Evolutionary conservation across 2,329 filamentous ascomycete genomes (phyloP).

Genomic region (Xylariaceae sp.): DNA sequence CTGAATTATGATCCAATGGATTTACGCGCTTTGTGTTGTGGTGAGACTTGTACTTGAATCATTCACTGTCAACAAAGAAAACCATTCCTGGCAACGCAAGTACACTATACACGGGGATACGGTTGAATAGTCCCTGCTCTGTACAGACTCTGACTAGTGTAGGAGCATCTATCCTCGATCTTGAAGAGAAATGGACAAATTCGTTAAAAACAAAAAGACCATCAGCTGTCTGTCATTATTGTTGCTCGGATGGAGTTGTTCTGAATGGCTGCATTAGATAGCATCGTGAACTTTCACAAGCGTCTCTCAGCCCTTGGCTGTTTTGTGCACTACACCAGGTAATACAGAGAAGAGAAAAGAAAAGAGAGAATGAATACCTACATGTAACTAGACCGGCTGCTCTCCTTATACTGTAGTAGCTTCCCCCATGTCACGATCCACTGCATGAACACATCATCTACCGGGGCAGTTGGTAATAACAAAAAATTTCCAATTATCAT

Average conservation of each 20-base stretch:
- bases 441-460: conserved; percentile 12
- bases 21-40: conserved; percentile 17
- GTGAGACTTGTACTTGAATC: conserved; percentile 15
- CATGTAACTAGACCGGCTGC: not conserved
- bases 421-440: conserved; percentile 23
- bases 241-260: not conserved
- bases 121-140: no score
- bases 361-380: not conserved
- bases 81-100: no score
- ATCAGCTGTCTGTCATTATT: no score
- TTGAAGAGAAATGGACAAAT: no score
- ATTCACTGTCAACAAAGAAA: conserved; percentile 14
- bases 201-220: no score
- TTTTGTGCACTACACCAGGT: not conserved
- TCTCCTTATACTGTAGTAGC: no score
- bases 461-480: not conserved
- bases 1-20: conserved; percentile 20
- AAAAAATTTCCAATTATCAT: no score
- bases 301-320: not conserved
- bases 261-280: conserved; percentile 13
- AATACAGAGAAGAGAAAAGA: not conserved
- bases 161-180: no score
- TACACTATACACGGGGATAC: no score
- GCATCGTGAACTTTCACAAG: conserved; percentile 13
- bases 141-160: no score